Evolutionary conservation across 2,329 filamentous ascomycete genomes (phyloP), one percentile per base, ranked within the genome.

Genomic region (Graphiopsis chlorocephala): DNA sequence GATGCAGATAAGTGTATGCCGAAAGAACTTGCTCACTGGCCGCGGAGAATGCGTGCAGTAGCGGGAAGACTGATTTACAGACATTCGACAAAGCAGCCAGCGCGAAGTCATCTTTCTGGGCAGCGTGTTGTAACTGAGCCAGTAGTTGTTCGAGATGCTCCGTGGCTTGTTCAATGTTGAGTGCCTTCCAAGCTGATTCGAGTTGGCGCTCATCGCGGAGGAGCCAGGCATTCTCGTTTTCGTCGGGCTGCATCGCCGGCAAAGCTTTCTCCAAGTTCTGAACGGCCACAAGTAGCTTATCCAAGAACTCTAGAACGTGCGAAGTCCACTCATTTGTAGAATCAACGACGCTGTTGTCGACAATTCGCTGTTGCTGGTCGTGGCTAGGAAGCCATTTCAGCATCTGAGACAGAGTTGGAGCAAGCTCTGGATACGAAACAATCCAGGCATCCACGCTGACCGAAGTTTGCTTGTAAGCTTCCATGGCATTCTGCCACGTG

Each of bases 211-310:
- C 76, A 68, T 80, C 76, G 83, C 82, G 82, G 1, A 85, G 75
- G 10, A 93, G 76, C 87, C 90, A 92, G 2, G 83, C 81, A 0
- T 81, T 71, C 50, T 90, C 86, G 35, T 91, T 87, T 1, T 81
- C 80, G 1, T 88, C 85, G 4, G 77, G 74, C 1, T 89, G 87
- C 1, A 88, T 78, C 3, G 81, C 80, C 12, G 80, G 77, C 10
- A 86, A 78, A 2, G 82, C 78, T 66, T 85, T 85, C 65, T 86
- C 85, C 53, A 90, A 83, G 68, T 88, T 86, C 75, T 97, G 92
- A 56, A 96, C 83, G 0, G 90, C 89, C 38, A 94, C 90, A 1
- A 97, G 86, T 29, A 94, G 85, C 58, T 86, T 86, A 76, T 96
- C 91, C 55, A 89, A 85, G n/a, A 90, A 81, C 1, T 78, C 84